Evolutionary conservation across 805 yeast genomes (phyloP).

Genomic region (Saccharomycopsis microspora): DNA sequence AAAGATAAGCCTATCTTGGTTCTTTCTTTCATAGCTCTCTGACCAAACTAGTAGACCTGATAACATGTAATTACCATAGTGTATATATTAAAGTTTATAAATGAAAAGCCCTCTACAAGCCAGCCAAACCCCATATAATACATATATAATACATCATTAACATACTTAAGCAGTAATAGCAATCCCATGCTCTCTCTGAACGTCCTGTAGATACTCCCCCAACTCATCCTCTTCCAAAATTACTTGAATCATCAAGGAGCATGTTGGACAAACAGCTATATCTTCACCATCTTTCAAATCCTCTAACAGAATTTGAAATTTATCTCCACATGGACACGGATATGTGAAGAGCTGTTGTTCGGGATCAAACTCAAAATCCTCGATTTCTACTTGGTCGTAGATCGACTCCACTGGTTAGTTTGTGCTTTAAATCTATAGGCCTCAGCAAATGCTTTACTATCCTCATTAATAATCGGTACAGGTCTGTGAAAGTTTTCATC

Average conservation of each 20-base stretch:
- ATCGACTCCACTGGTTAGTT: slow-evolving; percentile 29
- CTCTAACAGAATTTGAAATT: slow-evolving; percentile 74
- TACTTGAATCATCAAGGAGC: slow-evolving; percentile 87
- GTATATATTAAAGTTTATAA: no score
- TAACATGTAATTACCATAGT: no score
- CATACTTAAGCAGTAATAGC: slow-evolving; percentile 1
- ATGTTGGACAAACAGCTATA: slow-evolving; percentile 93
- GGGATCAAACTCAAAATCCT: slow-evolving; percentile 88
- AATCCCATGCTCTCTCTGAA: background rate
- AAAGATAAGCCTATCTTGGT: no score
- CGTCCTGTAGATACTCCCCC: slow-evolving; percentile 2
- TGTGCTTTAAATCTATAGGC: background rate
- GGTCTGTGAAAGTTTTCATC: no score
- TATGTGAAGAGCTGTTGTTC: slow-evolving; percentile 74
- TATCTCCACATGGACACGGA: slow-evolving; percentile 98
- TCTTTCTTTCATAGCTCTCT: no score
- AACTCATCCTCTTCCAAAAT: slow-evolving; percentile 54
- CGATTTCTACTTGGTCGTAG: slow-evolving; percentile 94
- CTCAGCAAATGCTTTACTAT: no score
- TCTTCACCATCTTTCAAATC: slow-evolving; percentile 88
- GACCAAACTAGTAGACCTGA: no score
- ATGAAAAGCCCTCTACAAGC: no score
- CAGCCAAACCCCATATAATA: background rate
- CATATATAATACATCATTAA: background rate
- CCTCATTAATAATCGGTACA: no score